phyloP scores from a whole-genome alignment of 148 eudicot genomes.

The Silene conica region DNA sequence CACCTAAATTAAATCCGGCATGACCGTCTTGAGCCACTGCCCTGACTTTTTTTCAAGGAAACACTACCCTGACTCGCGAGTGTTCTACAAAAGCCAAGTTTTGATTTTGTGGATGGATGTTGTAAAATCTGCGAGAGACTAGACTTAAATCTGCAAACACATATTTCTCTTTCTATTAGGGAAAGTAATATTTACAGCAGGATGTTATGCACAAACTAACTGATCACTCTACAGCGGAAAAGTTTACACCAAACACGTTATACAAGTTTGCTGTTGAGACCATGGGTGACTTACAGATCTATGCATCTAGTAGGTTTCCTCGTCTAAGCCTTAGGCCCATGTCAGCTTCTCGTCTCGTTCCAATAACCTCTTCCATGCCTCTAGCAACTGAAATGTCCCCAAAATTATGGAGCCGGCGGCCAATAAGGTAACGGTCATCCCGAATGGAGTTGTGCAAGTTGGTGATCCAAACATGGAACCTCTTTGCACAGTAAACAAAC shows the following conservation, averaged over 20 bases:
- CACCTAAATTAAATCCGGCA: too few species aligned
- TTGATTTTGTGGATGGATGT: too few species aligned
- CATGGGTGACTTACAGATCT: not conserved
- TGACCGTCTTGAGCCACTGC: too few species aligned
- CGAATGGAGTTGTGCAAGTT: conserved; percentile 95
- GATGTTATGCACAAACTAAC: conserved; percentile 29
- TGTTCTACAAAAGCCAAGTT: too few species aligned
- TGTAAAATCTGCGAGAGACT: too few species aligned
- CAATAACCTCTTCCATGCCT: conserved; percentile 27
- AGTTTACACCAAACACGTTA: conserved; percentile 2
- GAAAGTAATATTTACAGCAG: conserved; percentile 10
- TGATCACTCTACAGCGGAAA: conserved; percentile 23
- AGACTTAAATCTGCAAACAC: not conserved
- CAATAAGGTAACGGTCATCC: conserved; percentile 86
- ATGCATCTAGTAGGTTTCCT: conserved; percentile 42
- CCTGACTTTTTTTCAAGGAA: too few species aligned
- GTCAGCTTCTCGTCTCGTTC: conserved; percentile 37
- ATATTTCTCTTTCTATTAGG: conserved; percentile 7
- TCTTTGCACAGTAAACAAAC: conserved; percentile 72
- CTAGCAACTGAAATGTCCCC: conserved; percentile 45
- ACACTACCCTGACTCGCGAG: too few species aligned
- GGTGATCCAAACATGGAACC: conserved; percentile 97
- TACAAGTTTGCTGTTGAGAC: not conserved
- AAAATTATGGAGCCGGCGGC: conserved; percentile 87
- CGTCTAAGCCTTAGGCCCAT: conserved; percentile 69